phyloP scores from a whole-genome alignment of 139 green algal species.

The Deuterostichococcus epilithicus region DNA sequence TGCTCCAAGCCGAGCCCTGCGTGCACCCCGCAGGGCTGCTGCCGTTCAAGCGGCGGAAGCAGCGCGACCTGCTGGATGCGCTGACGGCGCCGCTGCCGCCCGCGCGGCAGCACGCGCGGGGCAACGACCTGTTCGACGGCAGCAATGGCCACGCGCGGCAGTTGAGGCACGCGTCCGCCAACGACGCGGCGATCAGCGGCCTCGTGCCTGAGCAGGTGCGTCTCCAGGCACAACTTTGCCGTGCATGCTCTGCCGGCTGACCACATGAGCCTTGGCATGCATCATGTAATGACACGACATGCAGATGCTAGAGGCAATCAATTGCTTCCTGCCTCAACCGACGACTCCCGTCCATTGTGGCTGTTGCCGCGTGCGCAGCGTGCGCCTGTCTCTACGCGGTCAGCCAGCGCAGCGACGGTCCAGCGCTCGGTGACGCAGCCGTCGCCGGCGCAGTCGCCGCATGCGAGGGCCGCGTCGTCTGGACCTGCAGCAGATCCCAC shows the following conservation, averaged over 20 bases:
- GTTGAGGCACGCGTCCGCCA: neutral
- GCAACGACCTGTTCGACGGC: neutral
- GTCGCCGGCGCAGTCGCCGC: neutral
- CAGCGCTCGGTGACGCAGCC: too few relatives aligned
- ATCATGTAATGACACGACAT: too few relatives aligned
- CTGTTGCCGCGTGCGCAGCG: too few relatives aligned
- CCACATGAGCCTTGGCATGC: too few relatives aligned
- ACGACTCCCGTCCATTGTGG: too few relatives aligned
- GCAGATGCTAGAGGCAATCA: too few relatives aligned
- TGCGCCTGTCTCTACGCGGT: neutral
- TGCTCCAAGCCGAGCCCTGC: neutral
- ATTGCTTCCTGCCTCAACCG: too few relatives aligned
- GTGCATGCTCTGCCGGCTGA: too few relatives aligned
- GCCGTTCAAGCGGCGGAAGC: conserved; percentile 23
- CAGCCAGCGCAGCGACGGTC: neutral
- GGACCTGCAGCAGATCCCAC: neutral
- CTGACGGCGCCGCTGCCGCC: conserved; percentile 11
- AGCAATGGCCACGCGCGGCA: neutral
- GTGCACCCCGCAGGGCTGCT: conserved; percentile 31
- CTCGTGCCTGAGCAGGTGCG: neutral
- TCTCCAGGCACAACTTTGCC: too few relatives aligned
- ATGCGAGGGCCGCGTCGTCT: too few relatives aligned
- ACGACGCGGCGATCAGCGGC: neutral
- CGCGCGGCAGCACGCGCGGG: neutral
- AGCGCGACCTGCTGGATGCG: conserved; percentile 34